These are phyloP conservation scores for Leucosporidium scottii DNA, from an alignment of 768 basidiomycete species.

Conservation along the genomic window DNA sequence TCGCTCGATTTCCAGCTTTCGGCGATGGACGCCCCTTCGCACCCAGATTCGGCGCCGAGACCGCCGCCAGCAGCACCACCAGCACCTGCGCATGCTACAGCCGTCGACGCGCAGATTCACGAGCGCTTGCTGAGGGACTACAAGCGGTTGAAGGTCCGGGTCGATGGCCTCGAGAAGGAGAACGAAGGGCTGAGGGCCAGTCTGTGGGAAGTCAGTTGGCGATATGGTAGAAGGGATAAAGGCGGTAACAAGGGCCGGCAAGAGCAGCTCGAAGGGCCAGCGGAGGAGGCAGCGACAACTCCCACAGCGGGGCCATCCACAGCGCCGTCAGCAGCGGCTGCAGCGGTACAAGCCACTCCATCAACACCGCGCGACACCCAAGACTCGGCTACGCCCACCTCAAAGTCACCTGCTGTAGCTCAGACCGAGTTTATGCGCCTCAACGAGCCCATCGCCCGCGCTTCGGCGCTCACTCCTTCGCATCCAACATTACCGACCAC, in stretches of 20 bases:
- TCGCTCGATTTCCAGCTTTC: no score
- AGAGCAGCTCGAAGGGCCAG: background rate
- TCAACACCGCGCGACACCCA: background rate
- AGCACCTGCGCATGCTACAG: background rate
- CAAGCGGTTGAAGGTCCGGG: slow-evolving; percentile 3
- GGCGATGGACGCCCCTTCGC: no score
- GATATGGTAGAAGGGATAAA: background rate
- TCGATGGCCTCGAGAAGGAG: slow-evolving; percentile 8
- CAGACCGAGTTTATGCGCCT: background rate
- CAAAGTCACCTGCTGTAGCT: background rate
- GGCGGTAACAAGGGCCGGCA: background rate
- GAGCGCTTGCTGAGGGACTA: slow-evolving; percentile 4
- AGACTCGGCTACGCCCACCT: background rate
- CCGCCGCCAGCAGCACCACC: background rate
- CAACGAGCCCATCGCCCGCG: background rate
- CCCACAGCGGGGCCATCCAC: background rate
- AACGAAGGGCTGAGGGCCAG: slow-evolving; percentile 5
- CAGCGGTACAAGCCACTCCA: background rate
- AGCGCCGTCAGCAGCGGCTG: background rate
- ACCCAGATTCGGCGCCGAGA: background rate
- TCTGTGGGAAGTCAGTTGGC: slow-evolving; percentile 10
- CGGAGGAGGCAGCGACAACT: background rate
- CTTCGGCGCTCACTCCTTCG: background rate
- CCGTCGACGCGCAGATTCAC: background rate
- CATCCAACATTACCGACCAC: background rate